Base-by-base conservation (phyloP, 1,284 basidiomycete genomes). In the Pseudozyma pruni region DNA sequence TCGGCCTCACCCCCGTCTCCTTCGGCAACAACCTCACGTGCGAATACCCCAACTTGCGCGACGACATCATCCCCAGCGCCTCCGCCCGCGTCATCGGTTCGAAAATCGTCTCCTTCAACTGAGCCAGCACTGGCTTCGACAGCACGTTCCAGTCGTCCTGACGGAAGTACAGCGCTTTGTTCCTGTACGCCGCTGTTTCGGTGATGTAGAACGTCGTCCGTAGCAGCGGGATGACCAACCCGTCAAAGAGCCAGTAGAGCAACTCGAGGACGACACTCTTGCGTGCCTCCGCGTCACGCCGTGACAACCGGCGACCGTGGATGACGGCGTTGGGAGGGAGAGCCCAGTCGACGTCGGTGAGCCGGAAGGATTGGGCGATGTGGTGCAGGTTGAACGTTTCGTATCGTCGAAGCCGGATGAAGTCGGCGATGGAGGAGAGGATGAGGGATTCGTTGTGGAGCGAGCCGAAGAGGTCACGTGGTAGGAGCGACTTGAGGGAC, bases 171-270 rank as follows among this genome's bases (percentile, higher is more conserved):
- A 98, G 84, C 0, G 94, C 87, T 47, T 89, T 88, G 71, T 95
- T 92, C n/a, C 90, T 87, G 71, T 90, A 93, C 2, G 90, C 90
- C 6, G 90, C 89, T 0, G 94, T 93, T 73, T 98, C 93, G 0
- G 96, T 98, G 37, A 92, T 87, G 81, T 97, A 98, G 84, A 98
- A 99, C 0, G 90, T 90, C 0, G 92, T 93, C 91, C 88, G 89
- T 13, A 98, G 83, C 4, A 98, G 84, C 0, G 90, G 89, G 3
- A 92, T 84, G 7, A 98, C 79, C 76, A 94, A 91, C 0, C 88
- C 89, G 74, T 94, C 91, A 66, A 97, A 93, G 62, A 94, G 89
- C 94, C 94, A 99, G 80, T 89, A 91, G 8, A 98, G 62, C 74
- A 95, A 91, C 54, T 95, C 92, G 75, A 91, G 88, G 0, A 93